A percentile compares a stretch with the other conserved stretches of the same genome.
These are phyloP conservation scores for Sphaerobolus stellatus DNA, from an alignment of 1,284 basidiomycete genomes.

Conservation along the genomic window DNA sequence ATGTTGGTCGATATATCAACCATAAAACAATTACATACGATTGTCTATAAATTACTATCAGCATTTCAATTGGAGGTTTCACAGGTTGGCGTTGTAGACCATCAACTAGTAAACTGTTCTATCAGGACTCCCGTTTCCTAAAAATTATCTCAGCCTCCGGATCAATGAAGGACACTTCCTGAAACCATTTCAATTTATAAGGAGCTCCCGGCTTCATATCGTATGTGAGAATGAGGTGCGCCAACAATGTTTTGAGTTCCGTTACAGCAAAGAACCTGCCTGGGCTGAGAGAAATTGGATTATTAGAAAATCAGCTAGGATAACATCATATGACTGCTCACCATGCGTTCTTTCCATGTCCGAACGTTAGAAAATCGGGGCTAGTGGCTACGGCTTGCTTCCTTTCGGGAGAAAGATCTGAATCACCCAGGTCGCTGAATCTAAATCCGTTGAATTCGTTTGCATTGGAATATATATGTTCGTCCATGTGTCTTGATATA, in stretches of 20 bases:
- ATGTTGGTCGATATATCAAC: too few relatives aligned
- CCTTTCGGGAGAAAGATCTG: constrained; percentile 20
- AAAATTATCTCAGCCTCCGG: too few relatives aligned
- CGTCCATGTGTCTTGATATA: constrained; percentile 26
- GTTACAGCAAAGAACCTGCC: constrained; percentile 48
- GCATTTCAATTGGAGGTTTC: too few relatives aligned
- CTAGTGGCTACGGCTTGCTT: constrained; percentile 26
- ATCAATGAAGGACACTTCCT: too few relatives aligned
- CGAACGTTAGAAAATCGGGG: constrained; percentile 29
- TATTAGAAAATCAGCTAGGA: not conserved
- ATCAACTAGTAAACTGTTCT: too few relatives aligned
- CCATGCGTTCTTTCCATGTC: constrained; percentile 31
- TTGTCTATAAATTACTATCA: too few relatives aligned
- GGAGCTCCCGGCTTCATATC: constrained; percentile 46
- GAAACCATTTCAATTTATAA: too few relatives aligned
- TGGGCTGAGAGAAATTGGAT: constrained; percentile 27
- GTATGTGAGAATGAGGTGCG: constrained; percentile 43
- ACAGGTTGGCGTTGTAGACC: too few relatives aligned
- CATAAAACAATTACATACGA: too few relatives aligned
- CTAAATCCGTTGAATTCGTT: constrained; percentile 34
- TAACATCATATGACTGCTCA: constrained; percentile 13
- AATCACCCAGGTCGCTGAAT: constrained; percentile 26
- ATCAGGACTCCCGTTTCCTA: too few relatives aligned
- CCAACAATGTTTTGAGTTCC: constrained; percentile 45
- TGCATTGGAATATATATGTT: constrained; percentile 23